Percentiles rank a stretch among this genome's conserved stretches.
Conservation (phyloP, 2,329 filamentous ascomycete genomes). For the Talaromyces islandicus region DNA sequence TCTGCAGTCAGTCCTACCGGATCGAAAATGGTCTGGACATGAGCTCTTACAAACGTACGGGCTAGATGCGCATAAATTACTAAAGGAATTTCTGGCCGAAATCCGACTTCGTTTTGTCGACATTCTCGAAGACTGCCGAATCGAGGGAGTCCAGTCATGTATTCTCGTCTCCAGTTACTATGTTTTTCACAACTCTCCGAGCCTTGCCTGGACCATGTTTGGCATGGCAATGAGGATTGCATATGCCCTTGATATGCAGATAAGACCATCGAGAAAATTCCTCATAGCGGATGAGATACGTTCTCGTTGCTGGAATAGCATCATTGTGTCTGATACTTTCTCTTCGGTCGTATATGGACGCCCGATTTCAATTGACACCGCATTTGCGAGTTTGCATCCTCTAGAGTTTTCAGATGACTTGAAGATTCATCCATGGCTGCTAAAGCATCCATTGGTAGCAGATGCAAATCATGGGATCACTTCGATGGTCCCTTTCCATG, state of each 20-base stretch:
- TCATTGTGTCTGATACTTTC: conserved; percentile 23
- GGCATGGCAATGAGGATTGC: conserved; percentile 16
- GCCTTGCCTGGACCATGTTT: conserved; percentile 16
- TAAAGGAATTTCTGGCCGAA: conserved; percentile 8
- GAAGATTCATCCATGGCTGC: not conserved
- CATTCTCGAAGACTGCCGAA: conserved; percentile 14
- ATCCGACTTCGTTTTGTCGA: conserved; percentile 13
- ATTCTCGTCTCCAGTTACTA: conserved; percentile 14
- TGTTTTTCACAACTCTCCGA: conserved; percentile 16
- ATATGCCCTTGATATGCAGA: conserved; percentile 17
- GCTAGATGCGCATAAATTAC: not conserved
- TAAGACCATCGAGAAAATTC: conserved; percentile 2
- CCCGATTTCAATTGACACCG: conserved; percentile 21
- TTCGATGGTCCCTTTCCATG: conserved; percentile 20
- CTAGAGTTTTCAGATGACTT: conserved; percentile 21
- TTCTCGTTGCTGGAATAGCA: conserved; percentile 25
- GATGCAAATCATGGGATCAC: not conserved
- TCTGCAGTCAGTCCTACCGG: conserved; percentile 14
- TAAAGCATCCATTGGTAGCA: conserved; percentile 1
- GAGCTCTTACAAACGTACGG: conserved; percentile 4
- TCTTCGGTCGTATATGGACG: conserved; percentile 24
- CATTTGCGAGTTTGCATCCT: conserved; percentile 17
- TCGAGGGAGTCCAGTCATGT: conserved; percentile 18
- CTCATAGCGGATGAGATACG: conserved; percentile 19
- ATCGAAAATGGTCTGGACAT: conserved; percentile 14